Evolutionary conservation across 2,329 filamentous ascomycete species (phyloP).

Genomic region (Cordyceps cateniannulata): DNA sequence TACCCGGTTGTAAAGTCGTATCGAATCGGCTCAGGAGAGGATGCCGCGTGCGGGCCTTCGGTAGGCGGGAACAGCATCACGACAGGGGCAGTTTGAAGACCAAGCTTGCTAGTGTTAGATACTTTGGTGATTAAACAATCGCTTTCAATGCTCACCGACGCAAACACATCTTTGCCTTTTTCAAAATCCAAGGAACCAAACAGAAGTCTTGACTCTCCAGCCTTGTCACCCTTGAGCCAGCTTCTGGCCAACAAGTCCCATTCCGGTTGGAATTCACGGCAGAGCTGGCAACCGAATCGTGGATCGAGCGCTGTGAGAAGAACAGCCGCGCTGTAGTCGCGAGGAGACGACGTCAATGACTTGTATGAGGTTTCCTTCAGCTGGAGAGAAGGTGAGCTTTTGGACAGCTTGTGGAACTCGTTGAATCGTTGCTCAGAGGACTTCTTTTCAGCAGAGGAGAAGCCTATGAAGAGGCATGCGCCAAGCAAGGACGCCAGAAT

Average conservation of each 20-base stretch:
- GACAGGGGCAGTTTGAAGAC: slow-evolving; percentile 89
- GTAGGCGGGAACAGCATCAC: slow-evolving; percentile 85
- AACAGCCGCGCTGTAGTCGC: slow-evolving; percentile 78
- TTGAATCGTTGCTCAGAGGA: slow-evolving; percentile 59
- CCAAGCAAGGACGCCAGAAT: slow-evolving; percentile 58
- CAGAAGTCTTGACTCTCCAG: slow-evolving; percentile 63
- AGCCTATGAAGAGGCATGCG: slow-evolving; percentile 54
- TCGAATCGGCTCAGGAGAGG: slow-evolving; percentile 62
- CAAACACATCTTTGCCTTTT: slow-evolving; percentile 77
- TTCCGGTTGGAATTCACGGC: slow-evolving; percentile 87
- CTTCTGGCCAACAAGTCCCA: slow-evolving; percentile 82
- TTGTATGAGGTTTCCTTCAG: slow-evolving; percentile 71
- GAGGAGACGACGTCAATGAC: slow-evolving; percentile 66
- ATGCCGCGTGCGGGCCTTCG: slow-evolving; percentile 67
- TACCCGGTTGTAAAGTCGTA: slow-evolving; percentile 83
- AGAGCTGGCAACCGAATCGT: slow-evolving; percentile 79
- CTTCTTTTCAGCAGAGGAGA: slow-evolving; percentile 59
- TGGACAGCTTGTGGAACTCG: slow-evolving; percentile 62
- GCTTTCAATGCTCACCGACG: slow-evolving; percentile 56
- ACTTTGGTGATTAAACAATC: background rate
- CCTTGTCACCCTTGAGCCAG: slow-evolving; percentile 81
- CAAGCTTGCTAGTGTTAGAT: slow-evolving; percentile 51
- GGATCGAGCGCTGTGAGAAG: slow-evolving; percentile 81
- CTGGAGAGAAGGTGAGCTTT: slow-evolving; percentile 62
- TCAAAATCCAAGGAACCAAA: slow-evolving; percentile 84